Base-by-base conservation (phyloP, 2,329 filamentous ascomycete species). In the Nemania sp. region DNA sequence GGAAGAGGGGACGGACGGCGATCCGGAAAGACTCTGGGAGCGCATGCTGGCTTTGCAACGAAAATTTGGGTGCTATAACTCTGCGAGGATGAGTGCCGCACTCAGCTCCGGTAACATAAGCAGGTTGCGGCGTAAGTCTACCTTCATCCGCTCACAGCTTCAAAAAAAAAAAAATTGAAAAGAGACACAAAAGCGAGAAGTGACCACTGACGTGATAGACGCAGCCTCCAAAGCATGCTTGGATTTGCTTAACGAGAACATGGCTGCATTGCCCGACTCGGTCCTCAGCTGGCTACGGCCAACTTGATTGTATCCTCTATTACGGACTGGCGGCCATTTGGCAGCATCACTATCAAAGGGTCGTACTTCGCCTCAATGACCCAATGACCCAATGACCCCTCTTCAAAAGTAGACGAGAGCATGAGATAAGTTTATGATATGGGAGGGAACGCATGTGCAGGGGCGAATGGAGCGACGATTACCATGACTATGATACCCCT, bases 41-140 rank as follows among this genome's bases (percentile, higher is more conserved):
- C 77, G 76, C 59, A 80, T 80, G 77, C 69, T 80, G 2, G 71
- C 75, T 42, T 68, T 80, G 7, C 77, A 80, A 63, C 67, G 70
- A 55, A 70, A 66, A 5, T 80, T 77, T 47, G 73, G 73, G 5
- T 80, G 77, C 66, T 80, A 80, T 58, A 77, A 74, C 23, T 80
- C 77, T 15, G 75, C 77, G 12, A 66, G 77, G 26, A 78, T 80
- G 63, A 75, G 77, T 43, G 69, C 78, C 36, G 77, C 77, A 0
- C 64, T 77, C 12, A 72, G 72, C 36, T 73, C 74, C 0, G 72
- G 73, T 19, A 71, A 76, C 4, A 63, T 71, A 7, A 73, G 69
- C 11, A 48, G 73, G 8, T 57, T 79, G 17, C 76, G 78, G 71
- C 77, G 77, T 80, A 67, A 66, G 75, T 73, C 4, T 24, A 9